Percentiles rank a stretch among this genome's conserved stretches.
Evolutionary conservation across 2,329 filamentous ascomycete genomes (phyloP).

Genomic region (Penicillium sp.): DNA sequence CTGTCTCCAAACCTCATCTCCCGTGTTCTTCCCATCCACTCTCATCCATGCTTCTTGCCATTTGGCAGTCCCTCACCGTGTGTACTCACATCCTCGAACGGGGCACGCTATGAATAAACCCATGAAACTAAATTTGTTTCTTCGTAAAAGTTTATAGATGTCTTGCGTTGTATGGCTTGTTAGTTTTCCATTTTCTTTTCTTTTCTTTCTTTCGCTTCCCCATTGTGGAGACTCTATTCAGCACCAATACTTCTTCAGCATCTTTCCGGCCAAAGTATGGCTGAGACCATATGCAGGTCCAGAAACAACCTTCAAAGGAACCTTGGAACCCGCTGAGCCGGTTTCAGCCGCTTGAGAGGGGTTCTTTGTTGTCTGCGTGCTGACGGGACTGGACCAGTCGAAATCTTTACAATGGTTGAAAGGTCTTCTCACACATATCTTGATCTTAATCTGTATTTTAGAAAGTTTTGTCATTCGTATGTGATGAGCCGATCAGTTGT

Average conservation of each 20-base stretch:
- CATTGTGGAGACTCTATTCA: neutral
- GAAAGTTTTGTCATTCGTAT: neutral
- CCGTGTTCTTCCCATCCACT: conserved; percentile 17
- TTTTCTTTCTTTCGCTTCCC: too few species aligned
- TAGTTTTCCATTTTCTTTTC: too few species aligned
- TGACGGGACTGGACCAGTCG: neutral
- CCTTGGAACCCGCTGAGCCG: neutral
- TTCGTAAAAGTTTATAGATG: neutral
- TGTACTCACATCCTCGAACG: conserved; percentile 20
- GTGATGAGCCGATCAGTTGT: neutral
- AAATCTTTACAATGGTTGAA: neutral
- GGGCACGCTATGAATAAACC: conserved; percentile 24
- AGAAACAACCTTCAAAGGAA: neutral
- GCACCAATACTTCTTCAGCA: neutral
- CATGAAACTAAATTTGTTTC: conserved; percentile 9
- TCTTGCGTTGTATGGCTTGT: neutral
- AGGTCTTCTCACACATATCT: neutral
- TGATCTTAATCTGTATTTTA: neutral
- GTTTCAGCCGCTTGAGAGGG: neutral
- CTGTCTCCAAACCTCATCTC: conserved; percentile 12
- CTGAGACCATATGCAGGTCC: neutral
- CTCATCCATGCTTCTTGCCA: conserved; percentile 5
- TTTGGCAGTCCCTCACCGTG: conserved; percentile 11
- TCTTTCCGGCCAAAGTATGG: neutral
- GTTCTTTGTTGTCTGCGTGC: neutral